A percentile compares a stretch with the other conserved stretches of the same genome.
Conservation (phyloP, 2,329 filamentous ascomycete genomes). For the Ascochyta lentis region DNA sequence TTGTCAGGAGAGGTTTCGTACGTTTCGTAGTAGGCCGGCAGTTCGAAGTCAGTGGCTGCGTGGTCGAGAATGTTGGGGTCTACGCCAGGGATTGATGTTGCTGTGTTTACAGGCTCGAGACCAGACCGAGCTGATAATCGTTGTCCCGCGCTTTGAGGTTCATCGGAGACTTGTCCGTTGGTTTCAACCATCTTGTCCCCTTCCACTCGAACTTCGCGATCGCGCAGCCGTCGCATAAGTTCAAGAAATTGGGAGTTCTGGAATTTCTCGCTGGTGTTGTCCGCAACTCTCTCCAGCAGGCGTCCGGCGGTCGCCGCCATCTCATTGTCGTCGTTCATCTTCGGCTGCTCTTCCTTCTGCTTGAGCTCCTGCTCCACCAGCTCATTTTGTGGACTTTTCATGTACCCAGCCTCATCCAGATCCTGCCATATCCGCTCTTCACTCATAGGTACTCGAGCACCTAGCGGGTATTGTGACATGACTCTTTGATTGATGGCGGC, state of each 20-base stretch:
- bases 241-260: constrained; percentile 77
- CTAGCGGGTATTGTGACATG: constrained; percentile 46
- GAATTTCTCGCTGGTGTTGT: constrained; percentile 76
- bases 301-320: constrained; percentile 74
- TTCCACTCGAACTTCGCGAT: constrained; percentile 74
- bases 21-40: constrained; percentile 36
- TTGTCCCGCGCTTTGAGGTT: neutral
- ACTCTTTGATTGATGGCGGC: constrained; percentile 43
- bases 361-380: constrained; percentile 35
- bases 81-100: constrained; percentile 30
- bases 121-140: neutral
- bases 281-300: constrained; percentile 71
- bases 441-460: constrained; percentile 26
- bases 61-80: constrained; percentile 40
- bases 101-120: constrained; percentile 1
- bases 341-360: constrained; percentile 36
- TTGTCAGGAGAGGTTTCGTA: constrained; percentile 16
- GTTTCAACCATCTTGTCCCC: constrained; percentile 71
- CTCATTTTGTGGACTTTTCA: constrained; percentile 26
- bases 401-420: constrained; percentile 41
- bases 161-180: constrained; percentile 27
- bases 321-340: constrained; percentile 64
- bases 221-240: constrained; percentile 77
- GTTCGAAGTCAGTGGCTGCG: constrained; percentile 39
- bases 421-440: constrained; percentile 40